These are phyloP conservation scores for Phytophthora sp. DNA, from an alignment of 352 stramenopile species.

Conservation along the genomic window DNA sequence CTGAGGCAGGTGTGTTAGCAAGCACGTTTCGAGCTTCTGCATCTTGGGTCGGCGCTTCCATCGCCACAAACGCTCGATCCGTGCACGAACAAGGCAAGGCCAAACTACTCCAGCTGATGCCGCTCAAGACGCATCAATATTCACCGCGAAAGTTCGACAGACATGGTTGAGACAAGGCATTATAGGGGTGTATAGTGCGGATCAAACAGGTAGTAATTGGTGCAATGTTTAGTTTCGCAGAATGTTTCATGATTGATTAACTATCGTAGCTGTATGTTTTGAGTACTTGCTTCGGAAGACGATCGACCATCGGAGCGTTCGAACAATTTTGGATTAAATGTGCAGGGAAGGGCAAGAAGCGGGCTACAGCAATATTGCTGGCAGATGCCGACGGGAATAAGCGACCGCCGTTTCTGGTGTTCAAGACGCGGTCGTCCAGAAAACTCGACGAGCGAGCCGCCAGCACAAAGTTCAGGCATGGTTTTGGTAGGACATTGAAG, in stretches of 20 bases:
- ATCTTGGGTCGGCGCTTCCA: not conserved
- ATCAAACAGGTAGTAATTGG: conserved; percentile 21
- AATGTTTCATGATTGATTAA: conserved; percentile 3
- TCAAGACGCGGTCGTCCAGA: not conserved
- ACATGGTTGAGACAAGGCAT: conserved; percentile 5
- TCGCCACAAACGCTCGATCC: too few relatives aligned
- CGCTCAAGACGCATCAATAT: not conserved
- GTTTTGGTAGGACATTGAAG: too few relatives aligned
- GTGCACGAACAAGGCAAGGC: too few relatives aligned
- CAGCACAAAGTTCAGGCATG: too few relatives aligned
- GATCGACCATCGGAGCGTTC: not conserved
- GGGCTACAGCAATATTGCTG: conserved; percentile 17
- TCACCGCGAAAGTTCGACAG: not conserved
- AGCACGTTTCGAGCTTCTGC: not conserved
- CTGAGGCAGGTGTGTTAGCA: not conserved
- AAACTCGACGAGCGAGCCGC: not conserved
- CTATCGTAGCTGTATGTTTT: conserved; percentile 17
- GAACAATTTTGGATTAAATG: conserved; percentile 23
- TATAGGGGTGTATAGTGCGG: conserved; percentile 15
- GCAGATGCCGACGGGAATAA: conserved; percentile 4
- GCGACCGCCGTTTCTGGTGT: conserved; percentile 9
- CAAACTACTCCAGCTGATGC: conserved; percentile 10
- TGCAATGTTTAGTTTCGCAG: too few relatives aligned
- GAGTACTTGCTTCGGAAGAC: conserved; percentile 19
- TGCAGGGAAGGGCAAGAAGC: conserved; percentile 18